These are phyloP conservation scores for Inosperma sp. DNA, from an alignment of 768 basidiomycete species.

Conservation along the genomic window DNA sequence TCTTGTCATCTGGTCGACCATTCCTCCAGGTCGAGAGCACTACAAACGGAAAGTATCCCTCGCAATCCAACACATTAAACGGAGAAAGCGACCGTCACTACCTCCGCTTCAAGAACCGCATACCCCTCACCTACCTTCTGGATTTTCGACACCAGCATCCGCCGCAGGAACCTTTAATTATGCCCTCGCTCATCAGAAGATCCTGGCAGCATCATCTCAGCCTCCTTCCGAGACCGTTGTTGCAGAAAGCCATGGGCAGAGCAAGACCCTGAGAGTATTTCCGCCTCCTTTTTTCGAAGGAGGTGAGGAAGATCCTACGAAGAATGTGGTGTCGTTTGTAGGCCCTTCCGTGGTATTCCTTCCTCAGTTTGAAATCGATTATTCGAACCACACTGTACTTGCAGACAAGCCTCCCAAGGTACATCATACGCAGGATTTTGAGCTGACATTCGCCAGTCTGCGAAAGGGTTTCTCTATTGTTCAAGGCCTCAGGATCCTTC, in stretches of 20 bases:
- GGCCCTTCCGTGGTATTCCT: conserved; percentile 51
- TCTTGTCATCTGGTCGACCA: conserved; percentile 45
- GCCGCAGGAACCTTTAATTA: conserved; percentile 46
- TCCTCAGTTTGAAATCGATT: conserved; percentile 37
- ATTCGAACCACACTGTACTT: conserved; percentile 13
- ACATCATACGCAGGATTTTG: conserved; percentile 52
- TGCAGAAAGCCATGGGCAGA: conserved; percentile 14
- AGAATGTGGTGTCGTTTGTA: conserved; percentile 36
- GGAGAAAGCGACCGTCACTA: conserved; percentile 29
- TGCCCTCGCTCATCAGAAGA: conserved; percentile 47
- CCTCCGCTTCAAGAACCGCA: conserved; percentile 24
- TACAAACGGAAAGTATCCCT: conserved; percentile 43
- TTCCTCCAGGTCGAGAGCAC: conserved; percentile 31
- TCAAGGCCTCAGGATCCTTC: conserved; percentile 68
- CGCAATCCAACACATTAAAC: conserved; percentile 63
- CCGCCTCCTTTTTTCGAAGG: conserved; percentile 47
- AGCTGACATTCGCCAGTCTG: conserved; percentile 56
- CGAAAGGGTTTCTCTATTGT: conserved; percentile 55
- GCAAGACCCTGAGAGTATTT: conserved; percentile 20
- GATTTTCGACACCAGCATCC: conserved; percentile 51
- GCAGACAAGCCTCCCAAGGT: conserved; percentile 26
- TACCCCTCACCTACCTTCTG: conserved; percentile 40
- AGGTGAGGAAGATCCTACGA: conserved; percentile 30
- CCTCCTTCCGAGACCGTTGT: conserved; percentile 22
- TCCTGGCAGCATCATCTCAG: conserved; percentile 40